Evolutionary conservation across 164 flowering plant genomes (phyloP).

Genomic region (Annona squamosa): DNA sequence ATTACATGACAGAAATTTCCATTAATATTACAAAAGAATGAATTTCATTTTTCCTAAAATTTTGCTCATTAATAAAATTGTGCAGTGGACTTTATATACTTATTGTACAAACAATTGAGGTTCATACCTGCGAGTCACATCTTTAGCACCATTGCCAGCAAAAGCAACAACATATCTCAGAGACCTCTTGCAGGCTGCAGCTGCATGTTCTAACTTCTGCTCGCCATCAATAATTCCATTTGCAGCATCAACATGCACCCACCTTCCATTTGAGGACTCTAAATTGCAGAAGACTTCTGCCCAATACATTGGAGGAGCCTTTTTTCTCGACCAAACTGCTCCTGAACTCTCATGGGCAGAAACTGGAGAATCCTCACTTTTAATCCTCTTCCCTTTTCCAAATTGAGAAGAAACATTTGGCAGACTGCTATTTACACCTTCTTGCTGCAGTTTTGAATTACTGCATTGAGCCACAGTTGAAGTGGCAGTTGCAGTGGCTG

Average conservation of each 20-base stretch:
- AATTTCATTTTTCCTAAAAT: no score
- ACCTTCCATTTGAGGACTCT: slow-evolving; percentile 80
- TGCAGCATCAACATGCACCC: slow-evolving; percentile 95
- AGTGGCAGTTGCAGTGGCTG: slow-evolving; percentile 75
- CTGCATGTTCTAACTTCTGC: slow-evolving; percentile 72
- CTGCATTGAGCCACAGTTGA: slow-evolving; percentile 27
- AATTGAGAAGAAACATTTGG: slow-evolving; percentile 19
- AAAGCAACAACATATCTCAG: slow-evolving; percentile 96
- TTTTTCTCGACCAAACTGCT: slow-evolving; percentile 77
- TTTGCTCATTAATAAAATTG: no score
- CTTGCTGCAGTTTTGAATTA: slow-evolving; percentile 10
- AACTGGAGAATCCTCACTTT: slow-evolving; percentile 30
- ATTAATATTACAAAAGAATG: no score
- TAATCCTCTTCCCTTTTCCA: slow-evolving; percentile 38
- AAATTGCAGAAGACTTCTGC: slow-evolving; percentile 87
- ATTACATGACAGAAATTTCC: no score
- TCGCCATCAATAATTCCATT: slow-evolving; percentile 80
- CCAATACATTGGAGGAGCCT: slow-evolving; percentile 82
- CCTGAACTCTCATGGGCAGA: slow-evolving; percentile 49
- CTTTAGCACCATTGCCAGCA: slow-evolving; percentile 93
- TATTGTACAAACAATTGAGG: not conserved
- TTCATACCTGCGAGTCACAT: slow-evolving; percentile 90
- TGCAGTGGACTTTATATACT: no score
- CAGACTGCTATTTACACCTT: slow-evolving; percentile 19
- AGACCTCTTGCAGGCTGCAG: slow-evolving; percentile 70